These are phyloP conservation scores for Metarhizium rileyi DNA, from an alignment of 2,329 filamentous ascomycete genomes.

Conservation along the genomic window DNA sequence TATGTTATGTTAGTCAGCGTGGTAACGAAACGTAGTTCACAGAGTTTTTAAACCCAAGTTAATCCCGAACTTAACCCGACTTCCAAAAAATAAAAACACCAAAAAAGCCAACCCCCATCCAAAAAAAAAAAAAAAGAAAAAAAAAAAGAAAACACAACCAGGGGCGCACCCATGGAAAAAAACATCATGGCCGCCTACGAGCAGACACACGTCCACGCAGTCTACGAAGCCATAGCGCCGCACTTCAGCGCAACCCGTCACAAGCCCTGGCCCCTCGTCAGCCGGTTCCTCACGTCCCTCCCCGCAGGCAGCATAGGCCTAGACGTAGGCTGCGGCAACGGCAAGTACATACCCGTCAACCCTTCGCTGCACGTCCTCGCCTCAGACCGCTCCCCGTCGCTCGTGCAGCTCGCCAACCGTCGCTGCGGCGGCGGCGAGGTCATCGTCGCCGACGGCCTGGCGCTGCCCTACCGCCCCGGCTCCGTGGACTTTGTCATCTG, in stretches of 20 bases:
- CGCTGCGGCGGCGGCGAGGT: slow-evolving; percentile 46
- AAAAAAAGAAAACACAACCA: background rate
- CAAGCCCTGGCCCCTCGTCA: slow-evolving; percentile 88
- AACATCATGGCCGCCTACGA: slow-evolving; percentile 54
- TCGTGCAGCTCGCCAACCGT: slow-evolving; percentile 43
- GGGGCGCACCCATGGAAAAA: background rate
- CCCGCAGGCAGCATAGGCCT: slow-evolving; percentile 67
- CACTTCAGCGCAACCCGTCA: slow-evolving; percentile 75
- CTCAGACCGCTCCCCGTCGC: slow-evolving; percentile 65
- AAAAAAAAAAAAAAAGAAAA: background rate
- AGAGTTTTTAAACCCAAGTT: too few relatives aligned
- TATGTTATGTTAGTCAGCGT: too few relatives aligned
- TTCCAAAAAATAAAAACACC: too few relatives aligned
- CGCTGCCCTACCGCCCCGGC: slow-evolving; percentile 62
- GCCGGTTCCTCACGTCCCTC: slow-evolving; percentile 61
- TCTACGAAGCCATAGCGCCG: slow-evolving; percentile 80
- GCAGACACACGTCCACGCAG: slow-evolving; percentile 74
- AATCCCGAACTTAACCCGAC: too few relatives aligned
- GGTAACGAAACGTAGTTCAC: too few relatives aligned
- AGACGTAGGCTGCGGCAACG: slow-evolving; percentile 93
- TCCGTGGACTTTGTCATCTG: slow-evolving; percentile 76
- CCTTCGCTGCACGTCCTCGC: slow-evolving; percentile 68
- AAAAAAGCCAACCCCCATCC: too few relatives aligned
- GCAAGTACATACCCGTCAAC: slow-evolving; percentile 85
- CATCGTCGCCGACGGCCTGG: slow-evolving; percentile 71